phyloP scores from a whole-genome alignment of 306 rosid genomes.

The Begonia peltatifolia region DNA sequence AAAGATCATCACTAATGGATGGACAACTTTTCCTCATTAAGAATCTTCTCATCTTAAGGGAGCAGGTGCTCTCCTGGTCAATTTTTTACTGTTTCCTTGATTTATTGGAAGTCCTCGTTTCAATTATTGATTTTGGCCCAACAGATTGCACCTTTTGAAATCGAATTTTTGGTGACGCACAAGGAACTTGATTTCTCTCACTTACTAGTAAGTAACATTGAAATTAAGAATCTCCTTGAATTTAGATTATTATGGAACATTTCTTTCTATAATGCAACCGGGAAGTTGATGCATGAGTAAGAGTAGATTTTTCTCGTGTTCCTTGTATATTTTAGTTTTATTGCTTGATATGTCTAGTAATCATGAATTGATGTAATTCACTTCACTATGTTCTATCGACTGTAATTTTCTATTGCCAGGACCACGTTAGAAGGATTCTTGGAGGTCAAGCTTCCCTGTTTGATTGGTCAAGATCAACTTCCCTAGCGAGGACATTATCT shows the following conservation, averaged over 20 bases:
- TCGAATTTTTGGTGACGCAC: conserved; percentile 89
- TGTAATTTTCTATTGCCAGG: conserved; percentile 36
- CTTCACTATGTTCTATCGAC: not conserved
- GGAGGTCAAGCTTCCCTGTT: conserved; percentile 97
- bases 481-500: conserved; percentile 87
- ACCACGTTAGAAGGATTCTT: conserved; percentile 84
- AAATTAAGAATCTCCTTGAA: conserved; percentile 15
- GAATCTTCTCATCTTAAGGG: conserved; percentile 88
- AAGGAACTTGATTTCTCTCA: conserved; percentile 99
- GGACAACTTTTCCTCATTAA: conserved; percentile 96
- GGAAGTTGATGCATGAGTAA: too few relatives aligned
- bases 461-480: conserved; percentile 89
- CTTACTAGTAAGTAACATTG: conserved; percentile 69
- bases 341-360: too few relatives aligned
- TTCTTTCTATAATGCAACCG: too few relatives aligned
- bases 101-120: conserved; percentile 6
- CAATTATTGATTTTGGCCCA: conserved; percentile 10
- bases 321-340: too few relatives aligned
- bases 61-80: conserved; percentile 51
- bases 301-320: too few relatives aligned
- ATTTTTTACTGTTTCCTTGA: conserved; percentile 4
- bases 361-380: not conserved
- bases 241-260: not conserved
- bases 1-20: conserved; percentile 87
- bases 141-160: conserved; percentile 90